Evolutionary conservation across 306 rosid genomes (phyloP), one percentile per base, ranked within the genome.

Genomic region (Cicer chorassanicum): DNA sequence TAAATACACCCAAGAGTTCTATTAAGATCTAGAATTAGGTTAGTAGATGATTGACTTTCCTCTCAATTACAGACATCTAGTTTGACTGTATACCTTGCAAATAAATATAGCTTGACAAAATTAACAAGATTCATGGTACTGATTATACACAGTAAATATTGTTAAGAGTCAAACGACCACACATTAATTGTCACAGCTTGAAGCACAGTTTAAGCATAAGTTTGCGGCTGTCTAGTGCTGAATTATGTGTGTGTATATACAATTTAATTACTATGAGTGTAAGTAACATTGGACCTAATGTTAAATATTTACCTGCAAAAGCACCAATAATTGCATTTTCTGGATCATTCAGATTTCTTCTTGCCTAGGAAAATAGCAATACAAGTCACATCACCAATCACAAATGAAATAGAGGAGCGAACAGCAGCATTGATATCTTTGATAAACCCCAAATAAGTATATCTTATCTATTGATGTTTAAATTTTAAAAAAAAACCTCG

Each of bases 281-380:
- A 40, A 16, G 51, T 38, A 71, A 65, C 41, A 45, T 41, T 24
- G 56, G 69, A 69, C 62, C 42, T 54, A 61, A 8, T 77, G 48
- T 66, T 62, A 78, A 13, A 38, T 73, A 45, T 53, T 79, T 85
- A 93, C 98, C 98, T 64, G 98, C 91, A 86, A 93, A 93, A 83
- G 98, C 97, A 64, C 98, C 97, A 68, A 93, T 87, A 55, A 93
- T 16, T 21, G 98, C 98, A 85, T 91, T 93, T 79, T 93, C 98
- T 3, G 98, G 92, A 82, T 88, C 94, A 24, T 88, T 88, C 74
- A 91, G 82, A 70, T 93, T 89, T 85, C 96, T 84, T 76, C 79
- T 82, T 36, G 94, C 97, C 98, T 91, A 83, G 54, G 54, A 74
- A 80, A 84, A 74, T 65, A 16, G 73, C 42, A 80, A 74, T 70